Evolutionary conservation across 768 basidiomycete species (phyloP).

Genomic region (Termitomyces sp.): DNA sequence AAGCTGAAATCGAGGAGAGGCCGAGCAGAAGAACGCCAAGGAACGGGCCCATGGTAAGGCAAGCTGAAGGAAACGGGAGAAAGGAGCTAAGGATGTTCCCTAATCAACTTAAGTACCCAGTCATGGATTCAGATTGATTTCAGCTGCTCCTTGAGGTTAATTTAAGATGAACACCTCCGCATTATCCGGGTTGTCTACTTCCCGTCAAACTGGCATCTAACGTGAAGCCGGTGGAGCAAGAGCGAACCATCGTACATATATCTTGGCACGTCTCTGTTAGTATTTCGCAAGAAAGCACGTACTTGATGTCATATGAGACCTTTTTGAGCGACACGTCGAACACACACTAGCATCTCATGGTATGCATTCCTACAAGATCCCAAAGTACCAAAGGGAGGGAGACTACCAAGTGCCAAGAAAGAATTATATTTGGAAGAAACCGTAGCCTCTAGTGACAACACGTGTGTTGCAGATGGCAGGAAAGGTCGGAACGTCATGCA

Average conservation of each 20-base stretch:
- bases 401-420: neutral
- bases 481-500: neutral
- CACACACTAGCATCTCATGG: neutral
- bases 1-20: conserved; percentile 25
- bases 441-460: neutral
- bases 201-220: neutral
- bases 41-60: conserved; percentile 9
- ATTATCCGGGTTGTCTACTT: conserved; percentile 2
- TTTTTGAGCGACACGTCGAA: neutral
- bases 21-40: conserved; percentile 17
- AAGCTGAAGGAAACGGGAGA: neutral
- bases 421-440: neutral
- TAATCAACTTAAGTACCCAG: neutral
- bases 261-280: neutral
- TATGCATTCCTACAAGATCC: neutral
- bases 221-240: neutral
- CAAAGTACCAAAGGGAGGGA: neutral
- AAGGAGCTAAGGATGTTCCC: neutral
- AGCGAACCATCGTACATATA: neutral
- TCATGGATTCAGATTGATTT: conserved; percentile 12
- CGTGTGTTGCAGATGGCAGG: neutral
- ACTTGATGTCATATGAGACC: too few species aligned
- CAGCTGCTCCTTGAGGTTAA: conserved; percentile 17
- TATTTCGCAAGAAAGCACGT: neutral
- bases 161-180: conserved; percentile 8